Evolutionary conservation across 2,329 filamentous ascomycete species (phyloP).

Genomic region (Trichoderma koningii): DNA sequence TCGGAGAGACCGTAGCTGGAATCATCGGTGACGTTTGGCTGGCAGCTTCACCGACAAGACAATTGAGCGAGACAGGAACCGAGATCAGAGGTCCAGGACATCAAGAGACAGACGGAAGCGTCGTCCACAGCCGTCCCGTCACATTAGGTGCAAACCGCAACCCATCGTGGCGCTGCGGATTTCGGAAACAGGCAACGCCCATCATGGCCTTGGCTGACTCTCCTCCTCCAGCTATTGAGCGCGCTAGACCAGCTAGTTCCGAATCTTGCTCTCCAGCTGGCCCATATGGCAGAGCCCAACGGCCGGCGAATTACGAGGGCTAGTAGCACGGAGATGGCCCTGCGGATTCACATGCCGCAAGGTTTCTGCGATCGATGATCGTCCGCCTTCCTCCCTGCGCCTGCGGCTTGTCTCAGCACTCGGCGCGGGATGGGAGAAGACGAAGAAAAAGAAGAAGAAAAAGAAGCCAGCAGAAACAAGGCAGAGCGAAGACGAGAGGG

Average conservation of each 20-base stretch:
- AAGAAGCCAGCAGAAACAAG: neutral
- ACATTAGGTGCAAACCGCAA: too few relatives aligned
- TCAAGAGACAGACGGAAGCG: too few relatives aligned
- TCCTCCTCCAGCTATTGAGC: slow-evolving; percentile 15
- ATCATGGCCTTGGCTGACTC: slow-evolving; percentile 5
- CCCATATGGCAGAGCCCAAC: neutral
- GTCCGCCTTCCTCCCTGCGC: neutral
- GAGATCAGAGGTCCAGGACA: too few relatives aligned
- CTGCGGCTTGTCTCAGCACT: slow-evolving; percentile 3
- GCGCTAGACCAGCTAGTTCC: slow-evolving; percentile 16
- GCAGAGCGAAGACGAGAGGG: neutral
- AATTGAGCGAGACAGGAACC: too few relatives aligned
- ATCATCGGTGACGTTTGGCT: too few relatives aligned
- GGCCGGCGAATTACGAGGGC: neutral
- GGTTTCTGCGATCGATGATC: neutral
- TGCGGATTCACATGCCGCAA: neutral
- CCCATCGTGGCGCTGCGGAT: neutral
- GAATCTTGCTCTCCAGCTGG: slow-evolving; percentile 25
- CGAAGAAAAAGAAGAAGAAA: neutral
- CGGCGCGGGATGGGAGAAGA: too few relatives aligned
- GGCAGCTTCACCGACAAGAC: too few relatives aligned
- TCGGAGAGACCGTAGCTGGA: too few relatives aligned
- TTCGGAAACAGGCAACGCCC: neutral
- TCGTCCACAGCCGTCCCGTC: too few relatives aligned
- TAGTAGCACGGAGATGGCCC: neutral